These are phyloP conservation scores for Geranomyces michiganensis DNA, from an alignment of 192 early-diverging fungal species.

Conservation along the genomic window DNA sequence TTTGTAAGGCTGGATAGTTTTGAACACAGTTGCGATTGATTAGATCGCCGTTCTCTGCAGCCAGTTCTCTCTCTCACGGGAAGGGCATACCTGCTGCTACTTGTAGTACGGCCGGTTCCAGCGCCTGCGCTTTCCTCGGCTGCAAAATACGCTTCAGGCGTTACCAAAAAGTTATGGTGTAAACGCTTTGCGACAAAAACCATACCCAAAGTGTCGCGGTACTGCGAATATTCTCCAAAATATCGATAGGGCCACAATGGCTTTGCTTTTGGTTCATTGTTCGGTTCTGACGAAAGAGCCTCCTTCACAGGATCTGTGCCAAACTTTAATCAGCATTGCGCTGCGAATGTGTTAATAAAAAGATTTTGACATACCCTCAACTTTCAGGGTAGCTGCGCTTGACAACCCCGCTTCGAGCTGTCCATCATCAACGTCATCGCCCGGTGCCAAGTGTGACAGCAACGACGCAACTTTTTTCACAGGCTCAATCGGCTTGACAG, in stretches of 20 bases:
- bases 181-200: background rate
- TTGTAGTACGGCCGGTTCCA: too few species aligned
- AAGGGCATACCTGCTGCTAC: too few species aligned
- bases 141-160: too few species aligned
- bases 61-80: too few species aligned
- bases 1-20: too few species aligned
- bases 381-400: background rate
- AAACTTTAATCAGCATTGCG: too few species aligned
- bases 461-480: background rate
- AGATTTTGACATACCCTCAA: constrained; percentile 3
- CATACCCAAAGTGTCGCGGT: constrained; percentile 33
- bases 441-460: background rate
- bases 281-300: background rate
- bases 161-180: background rate
- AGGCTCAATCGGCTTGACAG: background rate
- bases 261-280: constrained; percentile 39
- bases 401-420: too few species aligned
- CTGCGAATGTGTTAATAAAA: too few species aligned
- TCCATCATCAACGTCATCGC: background rate
- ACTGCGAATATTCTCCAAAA: constrained; percentile 79
- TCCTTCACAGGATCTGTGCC: constrained; percentile 7
- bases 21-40: too few species aligned
- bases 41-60: too few species aligned
- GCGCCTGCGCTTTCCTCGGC: too few species aligned
- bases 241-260: constrained; percentile 89